Evolutionary conservation across 139 green algal species (phyloP).

Genomic region (Spirogloea muscicola): DNA sequence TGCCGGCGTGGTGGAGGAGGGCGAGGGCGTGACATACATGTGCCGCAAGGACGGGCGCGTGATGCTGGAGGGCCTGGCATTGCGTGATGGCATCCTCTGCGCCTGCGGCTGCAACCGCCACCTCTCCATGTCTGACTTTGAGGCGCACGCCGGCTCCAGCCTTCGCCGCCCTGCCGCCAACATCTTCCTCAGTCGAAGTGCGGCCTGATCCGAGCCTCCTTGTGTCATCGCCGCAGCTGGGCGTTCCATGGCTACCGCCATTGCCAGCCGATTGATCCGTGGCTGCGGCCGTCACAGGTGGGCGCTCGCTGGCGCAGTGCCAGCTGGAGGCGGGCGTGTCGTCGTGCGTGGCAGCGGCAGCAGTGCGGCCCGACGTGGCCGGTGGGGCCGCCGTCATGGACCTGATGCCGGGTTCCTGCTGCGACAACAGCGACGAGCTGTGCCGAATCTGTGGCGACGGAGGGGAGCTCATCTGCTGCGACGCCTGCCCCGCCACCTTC

Average conservation of each 20-base stretch:
- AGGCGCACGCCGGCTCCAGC: conserved; percentile 38
- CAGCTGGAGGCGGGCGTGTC: background rate
- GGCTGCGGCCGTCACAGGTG: no score
- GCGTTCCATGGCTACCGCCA: no score
- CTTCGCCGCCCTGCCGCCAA: conserved; percentile 20
- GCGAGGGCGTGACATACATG: conserved; percentile 22
- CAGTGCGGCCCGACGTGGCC: no score
- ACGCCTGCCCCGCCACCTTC: conserved; percentile 53
- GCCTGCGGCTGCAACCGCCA: conserved; percentile 22
- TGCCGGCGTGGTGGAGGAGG: conserved; percentile 25
- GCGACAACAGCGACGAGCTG: conserved; percentile 53
- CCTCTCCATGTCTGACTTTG: conserved; percentile 29
- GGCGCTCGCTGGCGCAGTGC: conserved; percentile 9
- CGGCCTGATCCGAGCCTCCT: no score
- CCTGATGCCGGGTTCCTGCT: background rate
- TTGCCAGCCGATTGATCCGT: no score
- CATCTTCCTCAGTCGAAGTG: conserved; percentile 45
- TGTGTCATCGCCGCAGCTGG: no score
- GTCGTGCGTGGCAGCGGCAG: background rate
- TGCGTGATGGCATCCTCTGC: conserved; percentile 34
- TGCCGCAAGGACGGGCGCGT: background rate
- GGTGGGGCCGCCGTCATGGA: background rate
- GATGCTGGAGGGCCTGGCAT: conserved; percentile 3
- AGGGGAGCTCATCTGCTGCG: conserved; percentile 58
- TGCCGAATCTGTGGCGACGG: conserved; percentile 55